Conservation (phyloP, 768 basidiomycete species). For the Lactarius sp. region DNA sequence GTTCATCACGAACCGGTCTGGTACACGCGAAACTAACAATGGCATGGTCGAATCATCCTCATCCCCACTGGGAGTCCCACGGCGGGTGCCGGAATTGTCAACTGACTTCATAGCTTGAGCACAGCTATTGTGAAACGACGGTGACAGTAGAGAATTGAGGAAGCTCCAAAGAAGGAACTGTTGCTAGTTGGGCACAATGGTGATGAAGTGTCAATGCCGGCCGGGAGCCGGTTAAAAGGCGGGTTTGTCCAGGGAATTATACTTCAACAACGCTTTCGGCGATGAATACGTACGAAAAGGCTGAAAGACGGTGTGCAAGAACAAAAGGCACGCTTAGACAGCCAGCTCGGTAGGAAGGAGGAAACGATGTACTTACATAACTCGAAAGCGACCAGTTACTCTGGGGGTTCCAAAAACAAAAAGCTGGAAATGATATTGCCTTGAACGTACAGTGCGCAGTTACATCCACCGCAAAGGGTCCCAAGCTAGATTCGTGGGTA, state of each 20-base stretch:
- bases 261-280: conserved; percentile 7
- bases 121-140: conserved; percentile 42
- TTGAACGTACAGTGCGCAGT: conserved; percentile 3
- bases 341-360: conserved; percentile 4
- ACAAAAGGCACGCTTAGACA: conserved; percentile 9
- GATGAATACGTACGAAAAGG: not conserved
- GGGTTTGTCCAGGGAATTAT: conserved; percentile 3
- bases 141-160: conserved; percentile 32
- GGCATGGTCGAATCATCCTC: conserved; percentile 26
- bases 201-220: conserved; percentile 18
- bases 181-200: conserved; percentile 8
- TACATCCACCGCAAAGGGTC: conserved; percentile 10
- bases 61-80: conserved; percentile 25
- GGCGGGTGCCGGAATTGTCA: conserved; percentile 38
- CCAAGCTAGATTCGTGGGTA: conserved; percentile 2
- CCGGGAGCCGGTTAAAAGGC: conserved; percentile 17
- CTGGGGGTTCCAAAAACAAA: not conserved
- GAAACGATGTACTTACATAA: conserved; percentile 25
- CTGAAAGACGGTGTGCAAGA: not conserved
- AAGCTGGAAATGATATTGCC: conserved; percentile 8
- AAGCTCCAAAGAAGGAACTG: conserved; percentile 15
- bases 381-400: conserved; percentile 13
- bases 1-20: conserved; percentile 32
- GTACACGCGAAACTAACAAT: conserved; percentile 39
- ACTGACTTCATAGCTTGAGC: conserved; percentile 34